Conservation (phyloP, 768 basidiomycete species). For the Mycena galericulata region DNA sequence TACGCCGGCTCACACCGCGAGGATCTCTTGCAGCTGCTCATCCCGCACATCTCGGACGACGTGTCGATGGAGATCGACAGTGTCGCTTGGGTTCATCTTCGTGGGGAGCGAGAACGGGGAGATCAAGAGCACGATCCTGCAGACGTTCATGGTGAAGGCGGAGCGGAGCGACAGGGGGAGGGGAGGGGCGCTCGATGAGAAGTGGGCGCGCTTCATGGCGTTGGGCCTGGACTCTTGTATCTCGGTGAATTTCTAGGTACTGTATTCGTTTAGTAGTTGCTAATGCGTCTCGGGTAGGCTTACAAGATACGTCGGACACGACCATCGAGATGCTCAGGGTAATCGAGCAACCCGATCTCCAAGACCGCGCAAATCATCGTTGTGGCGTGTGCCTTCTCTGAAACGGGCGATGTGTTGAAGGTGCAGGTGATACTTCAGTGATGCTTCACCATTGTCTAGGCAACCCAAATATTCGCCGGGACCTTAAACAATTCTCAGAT, state of each 20-base stretch:
- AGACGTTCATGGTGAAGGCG: conserved; percentile 87
- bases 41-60: conserved; percentile 88
- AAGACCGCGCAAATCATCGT: conserved; percentile 93
- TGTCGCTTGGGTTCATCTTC: conserved; percentile 90
- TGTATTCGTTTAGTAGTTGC: neutral
- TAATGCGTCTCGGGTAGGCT: conserved; percentile 61
- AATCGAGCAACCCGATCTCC: conserved; percentile 91
- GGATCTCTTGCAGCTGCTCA: conserved; percentile 81
- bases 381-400: conserved; percentile 94
- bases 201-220: conserved; percentile 94
- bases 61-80: conserved; percentile 93
- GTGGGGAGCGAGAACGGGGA: conserved; percentile 97
- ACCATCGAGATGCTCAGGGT: conserved; percentile 96
- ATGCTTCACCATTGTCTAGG: conserved; percentile 95
- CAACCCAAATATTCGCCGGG: no score
- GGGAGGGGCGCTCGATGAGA: conserved; percentile 89
- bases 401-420: conserved; percentile 94
- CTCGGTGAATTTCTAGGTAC: conserved; percentile 72
- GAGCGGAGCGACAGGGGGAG: conserved; percentile 74
- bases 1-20: conserved; percentile 94
- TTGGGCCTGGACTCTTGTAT: conserved; percentile 92
- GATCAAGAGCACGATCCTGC: conserved; percentile 88
- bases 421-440: no score
- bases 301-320: conserved; percentile 93
- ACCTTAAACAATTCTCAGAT: no score